Percentiles rank a stretch among this genome's conserved stretches.
Evolutionary conservation across 805 yeast species (phyloP).

Genomic region (Wickerhamomyces sydowiorum): DNA sequence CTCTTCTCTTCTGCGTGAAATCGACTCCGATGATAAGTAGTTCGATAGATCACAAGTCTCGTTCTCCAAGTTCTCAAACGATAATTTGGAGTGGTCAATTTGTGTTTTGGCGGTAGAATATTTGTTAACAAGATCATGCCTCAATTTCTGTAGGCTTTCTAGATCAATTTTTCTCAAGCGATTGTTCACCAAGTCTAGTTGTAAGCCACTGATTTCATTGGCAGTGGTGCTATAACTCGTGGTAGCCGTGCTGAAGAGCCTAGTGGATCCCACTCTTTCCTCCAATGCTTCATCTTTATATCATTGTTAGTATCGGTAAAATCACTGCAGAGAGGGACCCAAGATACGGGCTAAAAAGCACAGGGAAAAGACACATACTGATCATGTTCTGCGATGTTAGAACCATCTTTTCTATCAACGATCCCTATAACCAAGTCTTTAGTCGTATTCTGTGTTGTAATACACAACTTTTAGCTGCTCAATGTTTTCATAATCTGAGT

Average conservation of each 20-base stretch:
- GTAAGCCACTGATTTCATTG: not conserved
- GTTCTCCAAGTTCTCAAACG: constrained; percentile 1
- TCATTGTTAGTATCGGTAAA: not conserved
- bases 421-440: too few relatives aligned
- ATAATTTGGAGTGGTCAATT: constrained; percentile 9
- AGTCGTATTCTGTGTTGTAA: too few relatives aligned
- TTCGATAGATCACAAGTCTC: constrained; percentile 4
- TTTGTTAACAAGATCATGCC: constrained; percentile 5
- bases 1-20: constrained; percentile 5
- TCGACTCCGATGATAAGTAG: constrained; percentile 3
- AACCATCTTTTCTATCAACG: not conserved
- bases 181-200: constrained; percentile 1
- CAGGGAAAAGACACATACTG: not conserved
- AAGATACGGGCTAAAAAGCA: too few relatives aligned
- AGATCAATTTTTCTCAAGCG: not conserved
- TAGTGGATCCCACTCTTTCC: constrained; percentile 1
- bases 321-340: too few relatives aligned
- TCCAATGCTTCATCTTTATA: constrained; percentile 1
- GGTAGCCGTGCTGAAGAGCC: constrained; percentile 1
- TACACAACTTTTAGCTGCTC: too few relatives aligned
- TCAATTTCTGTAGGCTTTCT: constrained; percentile 3
- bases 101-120: constrained; percentile 5
- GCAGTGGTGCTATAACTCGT: not conserved
- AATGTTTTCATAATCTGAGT: too few relatives aligned
- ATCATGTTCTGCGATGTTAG: not conserved